Evolutionary conservation across 23 red algal species (phyloP).

Genomic region (Cyanidioschyzon merolae): DNA sequence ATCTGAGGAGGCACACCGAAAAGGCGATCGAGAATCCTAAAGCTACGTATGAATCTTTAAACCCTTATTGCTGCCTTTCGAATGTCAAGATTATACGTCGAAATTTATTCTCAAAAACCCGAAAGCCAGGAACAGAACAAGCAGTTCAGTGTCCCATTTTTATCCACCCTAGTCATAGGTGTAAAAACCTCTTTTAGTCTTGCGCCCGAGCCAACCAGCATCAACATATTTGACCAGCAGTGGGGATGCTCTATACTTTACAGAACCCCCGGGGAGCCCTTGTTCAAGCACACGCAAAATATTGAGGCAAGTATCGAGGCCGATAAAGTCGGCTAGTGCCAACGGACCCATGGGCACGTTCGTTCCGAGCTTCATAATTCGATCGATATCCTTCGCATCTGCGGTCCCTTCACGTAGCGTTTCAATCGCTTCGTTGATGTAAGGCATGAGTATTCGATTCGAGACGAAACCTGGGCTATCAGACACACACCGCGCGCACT

Average conservation of each 20-base stretch:
- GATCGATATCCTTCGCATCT: slow-evolving; percentile 29
- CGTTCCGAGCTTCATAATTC: slow-evolving; percentile 27
- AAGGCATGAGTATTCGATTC: slow-evolving; percentile 51
- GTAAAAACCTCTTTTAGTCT: slow-evolving; percentile 45
- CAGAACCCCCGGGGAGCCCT: slow-evolving; percentile 23
- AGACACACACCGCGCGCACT: slow-evolving; percentile 7
- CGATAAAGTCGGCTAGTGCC: slow-evolving; percentile 47
- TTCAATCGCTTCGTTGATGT: slow-evolving; percentile 46
- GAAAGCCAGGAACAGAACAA: no score
- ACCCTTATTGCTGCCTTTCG: no score
- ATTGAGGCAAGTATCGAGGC: slow-evolving; percentile 44
- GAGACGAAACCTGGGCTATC: slow-evolving; percentile 46
- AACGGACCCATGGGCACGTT: slow-evolving; percentile 44
- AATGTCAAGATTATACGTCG: no score
- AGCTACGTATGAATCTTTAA: no score
- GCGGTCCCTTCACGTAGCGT: slow-evolving; percentile 31
- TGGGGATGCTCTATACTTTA: slow-evolving; percentile 27
- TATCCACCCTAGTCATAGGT: slow-evolving; percentile 21
- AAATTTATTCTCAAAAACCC: no score
- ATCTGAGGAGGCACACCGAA: no score
- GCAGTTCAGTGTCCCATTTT: no score
- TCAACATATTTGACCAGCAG: slow-evolving; percentile 32
- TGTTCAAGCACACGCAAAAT: slow-evolving; percentile 40
- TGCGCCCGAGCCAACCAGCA: slow-evolving; percentile 30
- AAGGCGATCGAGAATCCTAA: no score